A percentile compares a stretch with the other conserved stretches of the same genome.
Evolutionary conservation across 805 yeast genomes (phyloP).

Genomic region (Suhomyces canberraensis): DNA sequence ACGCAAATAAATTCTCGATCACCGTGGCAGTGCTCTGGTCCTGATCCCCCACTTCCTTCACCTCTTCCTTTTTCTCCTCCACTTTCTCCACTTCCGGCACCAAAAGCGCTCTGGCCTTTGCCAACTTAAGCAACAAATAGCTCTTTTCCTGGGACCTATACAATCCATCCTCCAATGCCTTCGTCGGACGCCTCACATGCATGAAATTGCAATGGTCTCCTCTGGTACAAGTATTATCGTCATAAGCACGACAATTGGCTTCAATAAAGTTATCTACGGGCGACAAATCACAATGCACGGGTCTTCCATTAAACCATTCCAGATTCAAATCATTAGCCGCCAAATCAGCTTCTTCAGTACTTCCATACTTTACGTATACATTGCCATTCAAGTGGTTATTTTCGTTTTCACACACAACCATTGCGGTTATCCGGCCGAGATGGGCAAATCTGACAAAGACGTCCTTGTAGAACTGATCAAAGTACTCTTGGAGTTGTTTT

Average conservation of each 20-base stretch:
- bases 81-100: neutral
- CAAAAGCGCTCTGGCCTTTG: conserved; percentile 5
- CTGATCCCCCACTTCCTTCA: neutral
- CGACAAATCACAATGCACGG: conserved; percentile 74
- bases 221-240: conserved; percentile 61
- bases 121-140: conserved; percentile 15
- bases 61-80: neutral
- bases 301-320: conserved; percentile 79
- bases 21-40: conserved; percentile 11
- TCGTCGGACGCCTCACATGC: conserved; percentile 64
- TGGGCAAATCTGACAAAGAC: conserved; percentile 58
- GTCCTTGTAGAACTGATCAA: conserved; percentile 69
- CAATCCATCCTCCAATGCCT: conserved; percentile 40
- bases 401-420: conserved; percentile 79
- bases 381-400: conserved; percentile 84
- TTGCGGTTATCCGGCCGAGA: conserved; percentile 51
- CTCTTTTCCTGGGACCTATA: conserved; percentile 36
- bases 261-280: conserved; percentile 71
- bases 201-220: conserved; percentile 85
- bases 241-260: conserved; percentile 74
- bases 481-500: conserved; percentile 41
- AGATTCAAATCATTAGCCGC: conserved; percentile 65
- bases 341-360: conserved; percentile 53
- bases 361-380: conserved; percentile 65
- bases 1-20: conserved; percentile 17